Evolutionary conservation across 2,329 filamentous ascomycete genomes (phyloP).

Genomic region (Sporothrix euskadiensis): DNA sequence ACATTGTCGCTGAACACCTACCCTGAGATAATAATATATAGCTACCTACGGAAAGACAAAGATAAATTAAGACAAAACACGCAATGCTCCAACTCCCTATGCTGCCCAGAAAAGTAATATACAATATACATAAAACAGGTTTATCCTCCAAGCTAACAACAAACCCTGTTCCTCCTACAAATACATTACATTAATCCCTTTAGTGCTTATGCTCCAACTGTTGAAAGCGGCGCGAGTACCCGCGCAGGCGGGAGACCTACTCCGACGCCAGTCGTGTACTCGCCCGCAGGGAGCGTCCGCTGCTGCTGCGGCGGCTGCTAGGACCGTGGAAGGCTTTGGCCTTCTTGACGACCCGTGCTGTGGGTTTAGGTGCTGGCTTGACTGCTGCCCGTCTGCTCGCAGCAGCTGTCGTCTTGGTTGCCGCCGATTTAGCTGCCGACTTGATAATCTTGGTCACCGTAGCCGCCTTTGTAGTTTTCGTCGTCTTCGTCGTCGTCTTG

Average conservation of each 20-base stretch:
- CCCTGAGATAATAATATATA: neutral
- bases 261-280: slow-evolving; percentile 1
- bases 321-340: slow-evolving; percentile 23
- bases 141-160: neutral
- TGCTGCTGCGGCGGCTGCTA: slow-evolving; percentile 26
- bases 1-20: neutral
- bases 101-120: neutral
- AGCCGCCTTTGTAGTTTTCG: neutral
- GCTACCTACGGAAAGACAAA: neutral
- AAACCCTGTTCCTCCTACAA: neutral
- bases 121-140: neutral
- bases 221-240: neutral
- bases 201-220: too few species aligned
- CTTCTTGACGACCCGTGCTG: slow-evolving; percentile 4
- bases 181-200: neutral
- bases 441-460: neutral
- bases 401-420: neutral
- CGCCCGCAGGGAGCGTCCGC: slow-evolving; percentile 17
- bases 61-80: neutral
- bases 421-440: neutral
- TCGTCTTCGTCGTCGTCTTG: slow-evolving; percentile 1
- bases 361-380: neutral
- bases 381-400: neutral
- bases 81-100: slow-evolving; percentile 2
- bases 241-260: neutral